Evolutionary conservation across 2,329 filamentous ascomycete genomes (phyloP), one percentile per base, ranked within the genome.

Genomic region (Furcasterigmium sp.): DNA sequence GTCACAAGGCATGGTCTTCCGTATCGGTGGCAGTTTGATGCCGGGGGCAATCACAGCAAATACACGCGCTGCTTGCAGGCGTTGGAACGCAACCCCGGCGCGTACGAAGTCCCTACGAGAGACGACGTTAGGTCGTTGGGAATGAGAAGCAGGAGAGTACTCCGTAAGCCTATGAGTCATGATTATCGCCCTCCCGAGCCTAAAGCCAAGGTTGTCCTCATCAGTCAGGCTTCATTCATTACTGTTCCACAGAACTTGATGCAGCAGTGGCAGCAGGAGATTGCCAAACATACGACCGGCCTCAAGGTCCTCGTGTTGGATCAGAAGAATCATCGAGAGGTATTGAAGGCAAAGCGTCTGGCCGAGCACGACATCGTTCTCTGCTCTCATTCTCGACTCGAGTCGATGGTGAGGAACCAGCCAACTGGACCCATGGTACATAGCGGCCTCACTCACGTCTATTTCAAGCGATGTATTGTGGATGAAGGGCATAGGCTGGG

Each of bases 401-500:
- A 93, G 50, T 70, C 68, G 46, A 60, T 83, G 68, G 65, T 53
- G 7, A 15, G 32, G 11, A 17, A 37, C 59, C 47, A 56, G 67
- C 53, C 40, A 52, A 50, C 7, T 55, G 50, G 32, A 4, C 32
- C 32, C 3, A 61, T 49, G 29, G 66, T 45, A 25, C 59, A 74
- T 9, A 86, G 81, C 2, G 78, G 85, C 0, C 63, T 96, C 15
- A 80, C 80, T 30, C 64, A 78, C 8, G 63, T 96, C 4, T 89
- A 88, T 53, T 95, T 91, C 75, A 84, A 95, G 54, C 77, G 91
- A 2, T 83, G 94, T 37, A 91, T 97, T 37, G 85, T 95, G 15
- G 91, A 97, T 51, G 91, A 96, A 70, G 91, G 91, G 0, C 90
- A 96, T 59, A 85, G 78, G 46, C 82, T 95, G 46, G 87, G 88